Conservation (phyloP, 164 flowering plant genomes). For the Houttuynia cordata region DNA sequence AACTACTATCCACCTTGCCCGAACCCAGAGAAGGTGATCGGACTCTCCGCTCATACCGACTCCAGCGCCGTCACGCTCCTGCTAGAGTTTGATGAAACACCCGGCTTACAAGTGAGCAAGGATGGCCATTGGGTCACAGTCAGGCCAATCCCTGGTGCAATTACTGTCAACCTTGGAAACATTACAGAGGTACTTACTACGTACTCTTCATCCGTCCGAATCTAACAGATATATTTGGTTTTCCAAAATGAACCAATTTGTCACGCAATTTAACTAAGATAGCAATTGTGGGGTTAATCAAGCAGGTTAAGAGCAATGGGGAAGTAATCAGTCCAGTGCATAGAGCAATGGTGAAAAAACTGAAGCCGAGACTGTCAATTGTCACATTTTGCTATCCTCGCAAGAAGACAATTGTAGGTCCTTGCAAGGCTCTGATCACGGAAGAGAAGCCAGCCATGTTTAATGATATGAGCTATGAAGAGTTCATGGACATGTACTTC, state of each 20-base stretch:
- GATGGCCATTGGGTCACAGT: constrained; percentile 5
- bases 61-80: constrained; percentile 2
- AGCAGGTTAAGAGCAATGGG: constrained; percentile 10
- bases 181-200: constrained; percentile 4
- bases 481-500: not conserved
- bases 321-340: constrained; percentile 3
- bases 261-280: too few relatives aligned
- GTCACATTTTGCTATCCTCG: constrained; percentile 8
- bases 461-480: not conserved
- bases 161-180: constrained; percentile 1
- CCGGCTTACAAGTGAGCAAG: constrained; percentile 6
- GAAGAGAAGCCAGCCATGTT: constrained; percentile 3
- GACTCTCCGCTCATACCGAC: constrained; percentile 4
- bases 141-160: constrained; percentile 2
- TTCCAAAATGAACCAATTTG: too few relatives aligned
- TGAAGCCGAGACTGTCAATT: constrained; percentile 5
- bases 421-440: not conserved
- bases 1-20: constrained; percentile 7
- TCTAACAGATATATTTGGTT: too few relatives aligned
- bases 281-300: not conserved
- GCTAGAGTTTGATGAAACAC: constrained; percentile 3
- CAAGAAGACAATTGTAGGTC: constrained; percentile 1
- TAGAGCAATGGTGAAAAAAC: constrained; percentile 6
- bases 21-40: constrained; percentile 2
- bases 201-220: too few relatives aligned